A percentile compares a stretch with the other conserved stretches of the same genome.
These are phyloP conservation scores for Corylus avellana DNA, from an alignment of 306 rosid genomes.

Conservation along the genomic window DNA sequence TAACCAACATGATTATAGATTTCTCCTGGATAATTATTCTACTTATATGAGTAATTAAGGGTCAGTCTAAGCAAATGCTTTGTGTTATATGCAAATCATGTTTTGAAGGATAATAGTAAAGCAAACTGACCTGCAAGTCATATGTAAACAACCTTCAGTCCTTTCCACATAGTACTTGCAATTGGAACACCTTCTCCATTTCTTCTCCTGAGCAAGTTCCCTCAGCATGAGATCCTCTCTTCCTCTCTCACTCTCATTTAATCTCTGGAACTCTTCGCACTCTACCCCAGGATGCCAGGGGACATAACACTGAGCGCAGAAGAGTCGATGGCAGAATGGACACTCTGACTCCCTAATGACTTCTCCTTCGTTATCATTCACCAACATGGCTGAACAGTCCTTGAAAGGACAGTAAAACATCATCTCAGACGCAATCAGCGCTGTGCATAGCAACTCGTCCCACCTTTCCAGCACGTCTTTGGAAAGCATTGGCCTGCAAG, in stretches of 20 bases:
- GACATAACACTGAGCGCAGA: conserved; percentile 56
- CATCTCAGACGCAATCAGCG: conserved; percentile 17
- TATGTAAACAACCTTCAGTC: conserved; percentile 44
- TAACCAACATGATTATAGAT: too few relatives aligned
- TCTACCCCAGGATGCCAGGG: conserved; percentile 56
- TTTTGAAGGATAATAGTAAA: background rate
- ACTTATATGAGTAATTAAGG: too few relatives aligned
- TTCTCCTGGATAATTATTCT: too few relatives aligned
- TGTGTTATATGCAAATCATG: too few relatives aligned
- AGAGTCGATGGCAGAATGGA: background rate
- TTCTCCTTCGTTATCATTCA: conserved; percentile 12
- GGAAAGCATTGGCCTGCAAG: conserved; percentile 43
- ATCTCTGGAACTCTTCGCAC: conserved; percentile 45
- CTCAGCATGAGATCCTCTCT: conserved; percentile 46
- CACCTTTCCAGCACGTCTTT: conserved; percentile 42
- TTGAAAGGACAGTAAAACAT: conserved; percentile 53
- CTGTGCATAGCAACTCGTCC: conserved; percentile 45
- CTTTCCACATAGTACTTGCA: conserved; percentile 56
- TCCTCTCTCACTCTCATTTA: conserved; percentile 41
- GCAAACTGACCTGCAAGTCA: conserved; percentile 58
- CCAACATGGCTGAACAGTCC: conserved; percentile 37
- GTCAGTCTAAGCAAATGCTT: too few relatives aligned
- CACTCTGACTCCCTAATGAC: conserved; percentile 1
- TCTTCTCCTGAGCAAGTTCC: conserved; percentile 37
- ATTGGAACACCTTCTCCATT: conserved; percentile 60